Base-by-base conservation (phyloP, 2,329 filamentous ascomycete species). In the Ceratocystis eucalypticola region DNA sequence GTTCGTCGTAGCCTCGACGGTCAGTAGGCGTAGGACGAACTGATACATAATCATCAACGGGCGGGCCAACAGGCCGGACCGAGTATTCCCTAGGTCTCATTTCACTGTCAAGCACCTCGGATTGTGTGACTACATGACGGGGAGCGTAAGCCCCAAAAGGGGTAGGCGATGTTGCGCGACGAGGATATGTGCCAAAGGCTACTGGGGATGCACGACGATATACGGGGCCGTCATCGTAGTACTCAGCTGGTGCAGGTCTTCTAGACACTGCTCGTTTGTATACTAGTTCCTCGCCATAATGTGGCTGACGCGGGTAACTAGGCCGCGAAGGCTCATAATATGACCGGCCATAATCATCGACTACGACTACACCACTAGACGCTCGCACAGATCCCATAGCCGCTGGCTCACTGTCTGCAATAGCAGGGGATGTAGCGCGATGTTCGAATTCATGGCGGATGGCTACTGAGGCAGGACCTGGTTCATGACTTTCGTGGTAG, bases 341-440 rank as follows among this genome's bases (percentile, higher is more conserved):
- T 73, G 90, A 85, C 73, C 89, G 89, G 50, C 91, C 91, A 74
- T 86, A 89, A 69, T 89, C 85, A 75, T 96, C 92, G 65, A 95
- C 80, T 44, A 96, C 80, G 69, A 96, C 87, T 69, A 87, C 84
- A 66, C 86, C 79, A 59, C 82, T 77, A 20, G 82, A 80, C 5
- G 82, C 79, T 62, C 79, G 74, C 71, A 78, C 79, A 61, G 79
- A 79, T 1, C 76, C 76, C 76, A 83, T 80, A n/a, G 78, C 77
- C 41, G 80, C 77, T n/a, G 33, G n/a, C 22, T 67, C 66, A 20
- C 37, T 22, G 15, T 67, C 66, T 33, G 41, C 61, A n/a, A 67
- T 20, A 33, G 45, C 44, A 7, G 62, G 55, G 28, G 62, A 50
- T n/a, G 45, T 62, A 20, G 46, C 15, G 53, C 62, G 46, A 33